Evolutionary conservation across 2,329 filamentous ascomycete genomes (phyloP).

Genomic region (Neofusicoccum ribis): DNA sequence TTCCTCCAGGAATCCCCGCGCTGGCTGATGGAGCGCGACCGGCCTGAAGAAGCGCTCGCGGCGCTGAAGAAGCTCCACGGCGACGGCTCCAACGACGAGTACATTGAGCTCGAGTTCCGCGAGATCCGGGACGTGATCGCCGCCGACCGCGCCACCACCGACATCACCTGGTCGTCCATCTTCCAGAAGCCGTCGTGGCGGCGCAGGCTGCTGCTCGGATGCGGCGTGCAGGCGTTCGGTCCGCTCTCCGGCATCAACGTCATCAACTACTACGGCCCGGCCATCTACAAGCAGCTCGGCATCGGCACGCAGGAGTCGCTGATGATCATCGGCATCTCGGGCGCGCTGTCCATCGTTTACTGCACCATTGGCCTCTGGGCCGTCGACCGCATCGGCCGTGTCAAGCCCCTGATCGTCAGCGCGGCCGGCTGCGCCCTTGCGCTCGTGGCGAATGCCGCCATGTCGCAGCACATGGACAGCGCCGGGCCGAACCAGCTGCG

Average conservation of each 20-base stretch:
- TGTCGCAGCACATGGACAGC: slow-evolving; percentile 39
- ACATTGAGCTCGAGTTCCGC: slow-evolving; percentile 58
- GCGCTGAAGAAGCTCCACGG: slow-evolving; percentile 56
- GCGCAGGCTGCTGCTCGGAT: slow-evolving; percentile 49
- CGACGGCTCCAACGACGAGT: slow-evolving; percentile 54
- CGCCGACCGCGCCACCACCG: slow-evolving; percentile 21
- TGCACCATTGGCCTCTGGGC: slow-evolving; percentile 48
- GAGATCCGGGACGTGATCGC: slow-evolving; percentile 52
- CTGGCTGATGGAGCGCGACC: slow-evolving; percentile 51
- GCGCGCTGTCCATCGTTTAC: slow-evolving; percentile 51
- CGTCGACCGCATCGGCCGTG: slow-evolving; percentile 50
- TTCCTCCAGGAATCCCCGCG: slow-evolving; percentile 50
- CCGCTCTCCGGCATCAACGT: slow-evolving; percentile 51
- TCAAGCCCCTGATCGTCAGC: slow-evolving; percentile 50
- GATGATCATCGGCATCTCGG: slow-evolving; percentile 54
- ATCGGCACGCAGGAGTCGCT: slow-evolving; percentile 48
- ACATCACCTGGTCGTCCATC: slow-evolving; percentile 45
- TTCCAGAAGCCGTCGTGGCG: slow-evolving; percentile 47
- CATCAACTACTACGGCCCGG: slow-evolving; percentile 46
- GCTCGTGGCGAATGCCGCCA: slow-evolving; percentile 38
- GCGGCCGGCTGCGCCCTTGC: slow-evolving; percentile 41
- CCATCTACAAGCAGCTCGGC: slow-evolving; percentile 48
- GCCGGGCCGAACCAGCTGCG: slow-evolving; percentile 41
- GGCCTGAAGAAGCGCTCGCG: slow-evolving; percentile 46
- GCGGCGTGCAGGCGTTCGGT: slow-evolving; percentile 51